phyloP scores from a whole-genome alignment of 129 eudicot species.

The Helianthus tuberosus region DNA sequence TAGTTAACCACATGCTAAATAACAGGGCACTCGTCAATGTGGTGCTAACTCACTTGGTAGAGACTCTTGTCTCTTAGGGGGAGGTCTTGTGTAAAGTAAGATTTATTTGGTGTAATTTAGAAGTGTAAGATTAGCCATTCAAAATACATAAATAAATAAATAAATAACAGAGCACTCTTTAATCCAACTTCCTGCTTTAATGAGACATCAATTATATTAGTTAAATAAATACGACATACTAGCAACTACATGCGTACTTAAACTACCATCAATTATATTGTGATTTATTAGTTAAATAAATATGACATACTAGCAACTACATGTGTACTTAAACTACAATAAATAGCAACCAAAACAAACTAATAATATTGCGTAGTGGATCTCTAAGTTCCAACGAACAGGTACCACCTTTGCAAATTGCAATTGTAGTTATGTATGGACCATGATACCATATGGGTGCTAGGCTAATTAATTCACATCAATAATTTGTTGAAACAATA shows the following conservation, averaged over 20 bases:
- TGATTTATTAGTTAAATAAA: too few species aligned
- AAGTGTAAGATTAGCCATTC: too few species aligned
- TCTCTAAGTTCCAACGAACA: slow-evolving; percentile 18
- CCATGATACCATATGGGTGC: slow-evolving; percentile 9
- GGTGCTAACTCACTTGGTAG: too few species aligned
- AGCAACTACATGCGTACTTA: slow-evolving; percentile 11
- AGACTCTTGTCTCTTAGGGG: too few species aligned
- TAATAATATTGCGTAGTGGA: slow-evolving; percentile 1
- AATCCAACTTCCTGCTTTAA: slow-evolving; percentile 8
- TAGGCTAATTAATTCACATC: neutral
- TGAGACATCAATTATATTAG: slow-evolving; percentile 11
- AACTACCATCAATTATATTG: too few species aligned
- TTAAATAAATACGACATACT: slow-evolving; percentile 8
- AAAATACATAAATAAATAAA: too few species aligned
- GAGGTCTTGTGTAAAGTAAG: too few species aligned
- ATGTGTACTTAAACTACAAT: neutral
- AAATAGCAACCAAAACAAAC: slow-evolving; percentile 22
- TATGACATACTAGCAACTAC: too few species aligned
- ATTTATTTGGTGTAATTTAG: too few species aligned
- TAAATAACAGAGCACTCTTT: neutral
- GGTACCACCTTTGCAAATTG: neutral
- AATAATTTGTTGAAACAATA: too few species aligned
- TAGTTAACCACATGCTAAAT: too few species aligned
- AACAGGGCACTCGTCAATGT: too few species aligned
- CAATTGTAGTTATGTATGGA: slow-evolving; percentile 10